phyloP scores from a whole-genome alignment of 306 rosid genomes.

The Quercus bicolor region DNA sequence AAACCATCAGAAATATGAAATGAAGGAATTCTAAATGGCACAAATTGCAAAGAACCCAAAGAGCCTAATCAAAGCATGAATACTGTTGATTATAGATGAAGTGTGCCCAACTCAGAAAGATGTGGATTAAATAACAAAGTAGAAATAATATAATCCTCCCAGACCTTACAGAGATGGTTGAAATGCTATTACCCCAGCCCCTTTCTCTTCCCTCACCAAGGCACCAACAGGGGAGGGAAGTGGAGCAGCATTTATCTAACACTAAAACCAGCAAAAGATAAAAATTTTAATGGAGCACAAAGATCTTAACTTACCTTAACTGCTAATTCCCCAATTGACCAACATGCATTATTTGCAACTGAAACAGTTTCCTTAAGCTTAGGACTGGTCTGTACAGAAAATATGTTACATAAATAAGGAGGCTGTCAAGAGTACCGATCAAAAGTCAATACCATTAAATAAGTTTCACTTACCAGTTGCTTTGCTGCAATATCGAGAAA shows the following conservation, averaged over 20 bases:
- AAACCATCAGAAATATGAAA: not conserved
- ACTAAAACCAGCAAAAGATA: not conserved
- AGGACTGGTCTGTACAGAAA: constrained; percentile 59
- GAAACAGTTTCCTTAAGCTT: constrained; percentile 80
- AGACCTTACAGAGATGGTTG: not conserved
- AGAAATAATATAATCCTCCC: not conserved
- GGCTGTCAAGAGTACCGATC: constrained; percentile 6
- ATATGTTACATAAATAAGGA: constrained; percentile 19
- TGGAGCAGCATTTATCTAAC: not conserved
- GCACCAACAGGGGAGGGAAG: not conserved
- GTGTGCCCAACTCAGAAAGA: not conserved
- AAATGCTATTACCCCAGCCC: not conserved
- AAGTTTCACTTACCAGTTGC: constrained; percentile 72
- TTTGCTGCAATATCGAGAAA: constrained; percentile 84
- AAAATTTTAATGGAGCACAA: not conserved
- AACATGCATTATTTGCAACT: constrained; percentile 98
- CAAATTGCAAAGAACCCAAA: not conserved
- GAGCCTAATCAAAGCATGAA: not conserved
- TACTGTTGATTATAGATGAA: not conserved
- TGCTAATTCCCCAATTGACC: constrained; percentile 98
- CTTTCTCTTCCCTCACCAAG: too few relatives aligned
- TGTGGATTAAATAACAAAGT: not conserved
- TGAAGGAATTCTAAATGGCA: not conserved
- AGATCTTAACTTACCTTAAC: constrained; percentile 63
- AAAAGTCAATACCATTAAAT: constrained; percentile 1